Evolutionary conservation across 1,139 yeast species (phyloP), one percentile per base, ranked within the genome.

Genomic region (Yamadazyma diddensiae): DNA sequence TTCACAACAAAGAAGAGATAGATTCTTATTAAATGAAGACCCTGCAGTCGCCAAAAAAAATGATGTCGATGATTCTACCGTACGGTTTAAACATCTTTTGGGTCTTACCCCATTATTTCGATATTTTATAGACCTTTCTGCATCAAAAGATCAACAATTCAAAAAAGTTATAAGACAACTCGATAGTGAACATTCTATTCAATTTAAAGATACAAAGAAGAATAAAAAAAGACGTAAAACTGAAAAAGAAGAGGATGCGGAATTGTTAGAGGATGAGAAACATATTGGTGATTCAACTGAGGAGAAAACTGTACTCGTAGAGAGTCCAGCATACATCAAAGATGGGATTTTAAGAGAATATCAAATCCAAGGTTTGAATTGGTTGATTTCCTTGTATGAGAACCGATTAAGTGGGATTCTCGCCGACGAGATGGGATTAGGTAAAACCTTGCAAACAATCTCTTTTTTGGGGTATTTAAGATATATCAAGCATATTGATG

Each of bases 211-310:
- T 10, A 47, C 53, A 47, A 35, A 64, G 49, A 42, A 45, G 8
- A 31, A 36, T 17, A 43, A 38, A 27, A 42, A 49, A 18, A 47
- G 79, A 31, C 59, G 95, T 38, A 85, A 85, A 53, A 81, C 94
- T 0, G 95, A 86, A 55, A 82, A 84, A 55, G 96, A 90, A 51
- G 97, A 90, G 54, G 97, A 87, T 55, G 95, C 87, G 1, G 96
- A 87, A 55, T 65, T 87, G 36, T 65, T 90, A 47, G 73, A 75
- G 43, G 95, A 82, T 31, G 95, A 86, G 51, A 92, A 79, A 38
- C 66, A 65, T 30, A 56, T 60, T 2, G 46, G 40, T 18, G 81
- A 74, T 33, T 81, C 61, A 27, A 68, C 61, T 18, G 47, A 52
- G 26, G 77, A 73, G 22, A 62, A 74, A 3, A 77, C 84, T 1